Conservation (phyloP, 164 flowering plant genomes). For the Tetrastigma voinierianum region DNA sequence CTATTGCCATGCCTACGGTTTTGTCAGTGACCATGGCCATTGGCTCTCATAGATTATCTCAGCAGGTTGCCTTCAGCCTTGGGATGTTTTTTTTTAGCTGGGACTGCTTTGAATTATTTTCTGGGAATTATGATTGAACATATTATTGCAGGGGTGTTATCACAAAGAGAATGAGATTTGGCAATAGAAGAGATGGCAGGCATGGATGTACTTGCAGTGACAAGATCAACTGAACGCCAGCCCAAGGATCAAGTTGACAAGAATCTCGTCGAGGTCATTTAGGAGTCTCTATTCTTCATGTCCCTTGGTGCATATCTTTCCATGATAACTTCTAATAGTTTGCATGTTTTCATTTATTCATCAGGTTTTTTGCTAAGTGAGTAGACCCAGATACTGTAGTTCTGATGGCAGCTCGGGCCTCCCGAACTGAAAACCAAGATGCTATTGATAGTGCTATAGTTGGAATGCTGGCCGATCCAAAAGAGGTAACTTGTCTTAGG, state of each 20-base stretch:
- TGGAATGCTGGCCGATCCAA: constrained; percentile 80
- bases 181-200: constrained; percentile 98
- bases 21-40: constrained; percentile 90
- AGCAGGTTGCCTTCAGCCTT: constrained; percentile 52
- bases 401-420: constrained; percentile 87
- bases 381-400: constrained; percentile 63
- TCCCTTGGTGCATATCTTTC: background rate
- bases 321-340: background rate
- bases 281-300: background rate
- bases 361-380: constrained; percentile 72
- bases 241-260: constrained; percentile 79
- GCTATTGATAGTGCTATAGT: constrained; percentile 85
- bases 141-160: constrained; percentile 80
- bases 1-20: constrained; percentile 96
- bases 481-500: constrained; percentile 50
- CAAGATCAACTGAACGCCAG: constrained; percentile 81
- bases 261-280: constrained; percentile 72
- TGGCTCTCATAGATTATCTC: constrained; percentile 79
- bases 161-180: constrained; percentile 93
- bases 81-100: background rate
- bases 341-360: background rate
- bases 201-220: constrained; percentile 94
- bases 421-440: constrained; percentile 72
- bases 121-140: background rate
- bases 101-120: background rate